phyloP scores from a whole-genome alignment of 2,329 filamentous ascomycete genomes.

The Aspergillus hortae region DNA sequence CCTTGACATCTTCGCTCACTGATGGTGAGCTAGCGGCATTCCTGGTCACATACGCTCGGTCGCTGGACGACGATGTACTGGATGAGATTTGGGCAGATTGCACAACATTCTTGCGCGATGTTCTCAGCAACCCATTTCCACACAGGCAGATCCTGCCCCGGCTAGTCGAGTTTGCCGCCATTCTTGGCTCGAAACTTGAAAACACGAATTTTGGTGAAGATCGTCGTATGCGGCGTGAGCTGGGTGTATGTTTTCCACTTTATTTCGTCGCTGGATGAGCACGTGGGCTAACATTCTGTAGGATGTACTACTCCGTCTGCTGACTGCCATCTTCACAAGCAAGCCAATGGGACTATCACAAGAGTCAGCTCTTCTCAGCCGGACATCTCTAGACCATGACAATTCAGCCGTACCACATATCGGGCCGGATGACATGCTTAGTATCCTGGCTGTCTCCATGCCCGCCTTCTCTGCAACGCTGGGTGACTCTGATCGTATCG shows the following conservation, averaged over 20 bases:
- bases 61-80: conserved; percentile 93
- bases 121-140: conserved; percentile 89
- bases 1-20: conserved; percentile 76
- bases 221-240: conserved; percentile 81
- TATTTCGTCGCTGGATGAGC: background rate
- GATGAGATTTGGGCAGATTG: conserved; percentile 98
- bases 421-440: conserved; percentile 70
- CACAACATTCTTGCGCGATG: conserved; percentile 81
- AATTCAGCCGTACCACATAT: conserved; percentile 36
- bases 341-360: conserved; percentile 71
- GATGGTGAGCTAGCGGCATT: conserved; percentile 85
- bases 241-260: conserved; percentile 62
- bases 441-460: conserved; percentile 73
- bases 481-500: conserved; percentile 78
- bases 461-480: conserved; percentile 79
- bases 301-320: conserved; percentile 83
- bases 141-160: conserved; percentile 86
- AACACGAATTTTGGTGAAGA: conserved; percentile 98
- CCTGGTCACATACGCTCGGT: conserved; percentile 82
- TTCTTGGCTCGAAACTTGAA: conserved; percentile 90
- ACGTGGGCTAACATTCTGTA: conserved; percentile 37
- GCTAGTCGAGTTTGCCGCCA: conserved; percentile 81
- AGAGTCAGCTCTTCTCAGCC: conserved; percentile 44
- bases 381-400: conserved; percentile 41
- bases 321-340: conserved; percentile 93